These are phyloP conservation scores for Aspergillus tanneri DNA, from an alignment of 2,329 filamentous ascomycete species.

Conservation along the genomic window DNA sequence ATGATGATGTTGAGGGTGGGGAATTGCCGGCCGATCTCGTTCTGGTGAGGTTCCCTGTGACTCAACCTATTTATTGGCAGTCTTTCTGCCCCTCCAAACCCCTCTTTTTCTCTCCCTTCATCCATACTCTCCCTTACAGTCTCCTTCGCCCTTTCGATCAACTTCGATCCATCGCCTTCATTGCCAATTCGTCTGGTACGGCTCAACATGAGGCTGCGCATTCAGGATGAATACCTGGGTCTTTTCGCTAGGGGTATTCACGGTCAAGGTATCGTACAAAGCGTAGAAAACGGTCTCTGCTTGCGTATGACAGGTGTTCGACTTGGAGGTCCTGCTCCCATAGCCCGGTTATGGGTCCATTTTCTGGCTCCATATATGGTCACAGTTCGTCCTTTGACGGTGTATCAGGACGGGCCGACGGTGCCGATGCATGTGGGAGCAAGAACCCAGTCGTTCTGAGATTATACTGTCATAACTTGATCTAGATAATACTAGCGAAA, in stretches of 20 bases:
- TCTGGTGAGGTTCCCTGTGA: background rate
- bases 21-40: background rate
- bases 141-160: conserved; percentile 11
- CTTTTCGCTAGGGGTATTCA: conserved; percentile 33
- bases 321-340: conserved; percentile 9
- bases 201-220: conserved; percentile 33
- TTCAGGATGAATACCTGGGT: conserved; percentile 17
- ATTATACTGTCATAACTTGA: conserved; percentile 81
- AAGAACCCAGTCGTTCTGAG: conserved; percentile 57
- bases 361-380: too few species aligned
- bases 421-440: conserved; percentile 21
- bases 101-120: background rate
- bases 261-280: conserved; percentile 46
- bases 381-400: conserved; percentile 8
- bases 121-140: conserved; percentile 12
- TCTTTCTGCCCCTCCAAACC: background rate
- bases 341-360: background rate
- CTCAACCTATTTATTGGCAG: background rate
- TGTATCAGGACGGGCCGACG: conserved; percentile 2
- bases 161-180: conserved; percentile 1
- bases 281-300: conserved; percentile 40
- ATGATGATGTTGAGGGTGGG: background rate
- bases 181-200: conserved; percentile 29
- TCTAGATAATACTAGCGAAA: conserved; percentile 87
- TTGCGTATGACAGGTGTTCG: conserved; percentile 48